These are phyloP conservation scores for Pythium coloratum DNA, from an alignment of 352 stramenopile genomes.

Conservation along the genomic window DNA sequence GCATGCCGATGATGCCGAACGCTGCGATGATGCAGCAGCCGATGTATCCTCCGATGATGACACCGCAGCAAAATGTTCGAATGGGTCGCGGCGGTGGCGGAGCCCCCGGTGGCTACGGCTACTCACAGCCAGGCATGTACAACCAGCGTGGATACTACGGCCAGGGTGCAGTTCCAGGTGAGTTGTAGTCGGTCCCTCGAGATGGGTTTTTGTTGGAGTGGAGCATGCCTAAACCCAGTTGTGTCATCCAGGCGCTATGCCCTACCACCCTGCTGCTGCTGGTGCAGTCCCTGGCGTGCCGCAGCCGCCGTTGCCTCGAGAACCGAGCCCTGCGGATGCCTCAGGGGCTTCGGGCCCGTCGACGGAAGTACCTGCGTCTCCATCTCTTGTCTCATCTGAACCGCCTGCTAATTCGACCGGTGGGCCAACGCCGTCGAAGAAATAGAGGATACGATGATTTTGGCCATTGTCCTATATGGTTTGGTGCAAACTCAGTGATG, in stretches of 20 bases:
- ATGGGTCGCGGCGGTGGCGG: constrained; percentile 33
- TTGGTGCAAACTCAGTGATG: too few relatives aligned
- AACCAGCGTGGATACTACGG: constrained; percentile 58
- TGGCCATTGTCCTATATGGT: background rate
- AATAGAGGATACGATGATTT: constrained; percentile 22
- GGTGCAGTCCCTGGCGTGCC: constrained; percentile 7
- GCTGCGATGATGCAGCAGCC: constrained; percentile 59
- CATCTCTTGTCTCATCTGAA: constrained; percentile 7
- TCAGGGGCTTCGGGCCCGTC: background rate
- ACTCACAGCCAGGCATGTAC: constrained; percentile 53
- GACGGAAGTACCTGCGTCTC: constrained; percentile 1
- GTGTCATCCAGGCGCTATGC: constrained; percentile 14
- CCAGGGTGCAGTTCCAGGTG: constrained; percentile 34
- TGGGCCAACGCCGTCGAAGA: constrained; percentile 15
- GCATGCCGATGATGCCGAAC: constrained; percentile 55
- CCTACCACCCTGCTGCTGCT: constrained; percentile 17
- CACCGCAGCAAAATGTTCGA: constrained; percentile 59
- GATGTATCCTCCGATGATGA: constrained; percentile 72
- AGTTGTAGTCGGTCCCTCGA: background rate
- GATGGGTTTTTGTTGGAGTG: background rate
- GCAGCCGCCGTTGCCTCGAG: constrained; percentile 26
- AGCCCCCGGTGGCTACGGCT: constrained; percentile 30
- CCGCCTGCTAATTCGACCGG: constrained; percentile 8
- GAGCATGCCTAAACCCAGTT: background rate
- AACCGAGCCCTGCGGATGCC: constrained; percentile 19